Conservation (phyloP, 108 stramenopile species). For the Mediolabrus comicus region DNA sequence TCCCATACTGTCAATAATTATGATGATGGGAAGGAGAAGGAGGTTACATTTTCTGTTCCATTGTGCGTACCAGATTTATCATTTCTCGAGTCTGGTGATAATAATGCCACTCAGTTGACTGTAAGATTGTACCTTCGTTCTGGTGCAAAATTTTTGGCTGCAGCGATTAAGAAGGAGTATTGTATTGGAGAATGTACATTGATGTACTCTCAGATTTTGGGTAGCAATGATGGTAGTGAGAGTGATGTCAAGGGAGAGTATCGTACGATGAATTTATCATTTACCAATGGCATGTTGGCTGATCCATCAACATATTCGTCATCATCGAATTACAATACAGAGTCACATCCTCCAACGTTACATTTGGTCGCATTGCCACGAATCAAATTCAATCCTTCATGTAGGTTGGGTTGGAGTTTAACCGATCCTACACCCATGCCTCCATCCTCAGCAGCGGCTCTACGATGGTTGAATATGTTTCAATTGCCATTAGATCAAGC, state of each 20-base stretch:
- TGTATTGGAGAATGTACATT: conserved; percentile 30
- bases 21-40: conserved; percentile 3
- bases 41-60: conserved; percentile 64
- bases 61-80: conserved; percentile 50
- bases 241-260: background rate
- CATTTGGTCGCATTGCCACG: conserved; percentile 15
- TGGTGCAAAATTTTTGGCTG: conserved; percentile 36
- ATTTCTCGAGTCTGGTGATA: conserved; percentile 21
- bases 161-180: conserved; percentile 34
- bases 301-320: conserved; percentile 7
- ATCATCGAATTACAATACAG: background rate
- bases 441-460: conserved; percentile 1
- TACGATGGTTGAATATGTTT: conserved; percentile 47
- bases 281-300: conserved; percentile 32
- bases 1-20: conserved; percentile 13
- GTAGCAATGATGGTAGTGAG: background rate
- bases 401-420: conserved; percentile 69
- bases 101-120: conserved; percentile 11
- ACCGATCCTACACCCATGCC: conserved; percentile 58
- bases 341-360: conserved; percentile 12
- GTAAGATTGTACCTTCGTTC: conserved; percentile 37
- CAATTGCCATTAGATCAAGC: conserved; percentile 74
- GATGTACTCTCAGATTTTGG: conserved; percentile 24
- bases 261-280: conserved; percentile 13
- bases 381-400: conserved; percentile 55